These are phyloP conservation scores for Ensete ventricosum DNA, from an alignment of 176 grass and related monocot genomes.

Conservation along the genomic window DNA sequence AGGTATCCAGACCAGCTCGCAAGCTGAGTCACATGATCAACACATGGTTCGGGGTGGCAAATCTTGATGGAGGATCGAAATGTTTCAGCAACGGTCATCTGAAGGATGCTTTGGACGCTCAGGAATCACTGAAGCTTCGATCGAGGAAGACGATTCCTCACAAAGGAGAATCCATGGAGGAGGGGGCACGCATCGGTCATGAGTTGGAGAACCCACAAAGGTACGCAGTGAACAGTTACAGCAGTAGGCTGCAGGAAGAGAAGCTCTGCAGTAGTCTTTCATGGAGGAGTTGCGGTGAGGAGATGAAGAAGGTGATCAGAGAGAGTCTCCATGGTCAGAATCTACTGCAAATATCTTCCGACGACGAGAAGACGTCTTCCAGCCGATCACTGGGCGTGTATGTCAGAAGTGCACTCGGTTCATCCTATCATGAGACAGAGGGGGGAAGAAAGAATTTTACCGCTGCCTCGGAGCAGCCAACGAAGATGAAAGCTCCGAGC, in stretches of 20 bases:
- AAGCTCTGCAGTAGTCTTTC: neutral
- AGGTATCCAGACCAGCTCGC: too few relatives aligned
- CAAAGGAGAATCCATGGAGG: neutral
- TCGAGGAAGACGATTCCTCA: too few relatives aligned
- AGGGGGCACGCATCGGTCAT: neutral
- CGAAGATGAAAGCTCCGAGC: constrained; percentile 2
- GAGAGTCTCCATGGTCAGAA: neutral
- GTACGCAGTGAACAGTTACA: neutral
- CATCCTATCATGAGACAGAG: neutral
- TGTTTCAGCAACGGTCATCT: too few relatives aligned
- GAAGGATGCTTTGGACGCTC: too few relatives aligned
- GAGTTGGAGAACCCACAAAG: neutral
- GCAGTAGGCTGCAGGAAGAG: neutral
- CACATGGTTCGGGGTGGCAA: neutral
- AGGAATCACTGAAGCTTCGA: too few relatives aligned
- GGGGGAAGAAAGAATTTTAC: neutral
- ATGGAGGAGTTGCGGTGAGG: neutral
- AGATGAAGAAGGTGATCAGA: neutral
- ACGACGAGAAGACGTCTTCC: neutral
- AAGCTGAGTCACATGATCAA: neutral
- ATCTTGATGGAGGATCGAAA: neutral
- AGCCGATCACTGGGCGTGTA: neutral
- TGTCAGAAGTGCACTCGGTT: too few relatives aligned
- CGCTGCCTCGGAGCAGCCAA: neutral
- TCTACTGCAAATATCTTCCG: neutral